Evolutionary conservation across 192 early-diverging fungal genomes (phyloP).

Genomic region (Coemansia sp.): DNA sequence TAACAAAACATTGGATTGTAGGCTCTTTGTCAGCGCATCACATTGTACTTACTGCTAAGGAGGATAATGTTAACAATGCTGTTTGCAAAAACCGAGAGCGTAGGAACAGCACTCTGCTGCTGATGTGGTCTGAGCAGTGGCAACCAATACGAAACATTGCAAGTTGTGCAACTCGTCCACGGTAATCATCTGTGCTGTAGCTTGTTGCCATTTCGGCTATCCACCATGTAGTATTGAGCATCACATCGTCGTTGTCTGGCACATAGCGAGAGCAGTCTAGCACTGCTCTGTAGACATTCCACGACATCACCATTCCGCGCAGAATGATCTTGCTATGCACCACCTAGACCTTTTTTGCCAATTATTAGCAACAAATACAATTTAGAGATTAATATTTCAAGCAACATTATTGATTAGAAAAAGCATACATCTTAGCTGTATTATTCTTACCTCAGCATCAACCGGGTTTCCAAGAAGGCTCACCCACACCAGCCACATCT

Average conservation of each 20-base stretch:
- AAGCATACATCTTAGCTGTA: neutral
- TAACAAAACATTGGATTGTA: neutral
- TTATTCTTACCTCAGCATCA: constrained; percentile 16
- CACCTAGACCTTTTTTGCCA: constrained; percentile 5
- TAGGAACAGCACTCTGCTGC: constrained; percentile 35
- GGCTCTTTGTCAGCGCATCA: neutral
- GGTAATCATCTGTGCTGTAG: constrained; percentile 31
- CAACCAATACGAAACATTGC: constrained; percentile 49
- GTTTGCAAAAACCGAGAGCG: constrained; percentile 45
- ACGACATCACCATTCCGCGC: constrained; percentile 32
- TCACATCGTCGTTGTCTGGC: constrained; percentile 43
- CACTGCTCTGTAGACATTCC: constrained; percentile 47
- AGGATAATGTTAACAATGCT: constrained; percentile 35
- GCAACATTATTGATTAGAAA: neutral
- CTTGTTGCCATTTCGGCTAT: constrained; percentile 37
- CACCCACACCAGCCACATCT: constrained; percentile 44
- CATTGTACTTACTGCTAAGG: constrained; percentile 29
- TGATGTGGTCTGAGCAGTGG: constrained; percentile 35
- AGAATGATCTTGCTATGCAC: constrained; percentile 35
- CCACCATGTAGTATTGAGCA: constrained; percentile 45
- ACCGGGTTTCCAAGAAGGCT: constrained; percentile 37
- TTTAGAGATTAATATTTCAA: neutral
- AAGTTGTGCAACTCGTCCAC: constrained; percentile 32
- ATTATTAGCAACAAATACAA: too few relatives aligned
- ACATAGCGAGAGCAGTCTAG: constrained; percentile 45